Percentiles rank a stretch among this genome's conserved stretches.
Evolutionary conservation across 2,329 filamentous ascomycete genomes (phyloP).

Genomic region (Fusarium chuoi): DNA sequence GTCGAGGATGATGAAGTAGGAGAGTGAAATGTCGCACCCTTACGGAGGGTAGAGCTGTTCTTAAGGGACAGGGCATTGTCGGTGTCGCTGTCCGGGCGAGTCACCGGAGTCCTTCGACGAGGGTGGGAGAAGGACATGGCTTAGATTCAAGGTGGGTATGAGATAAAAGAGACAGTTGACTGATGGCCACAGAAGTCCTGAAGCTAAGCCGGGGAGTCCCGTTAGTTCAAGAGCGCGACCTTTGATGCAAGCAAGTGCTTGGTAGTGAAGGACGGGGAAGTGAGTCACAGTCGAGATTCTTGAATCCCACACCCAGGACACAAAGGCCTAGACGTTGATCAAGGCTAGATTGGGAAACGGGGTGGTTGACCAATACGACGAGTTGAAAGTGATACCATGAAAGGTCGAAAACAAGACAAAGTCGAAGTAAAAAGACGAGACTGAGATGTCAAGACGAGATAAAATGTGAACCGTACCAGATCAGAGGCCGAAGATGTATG

Average conservation of each 20-base stretch:
- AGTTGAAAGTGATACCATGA: constrained; percentile 18
- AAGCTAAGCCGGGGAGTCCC: constrained; percentile 44
- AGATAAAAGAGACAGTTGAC: constrained; percentile 41
- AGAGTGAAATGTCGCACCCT: constrained; percentile 75
- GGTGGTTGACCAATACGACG: constrained; percentile 37
- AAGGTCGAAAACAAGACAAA: constrained; percentile 13
- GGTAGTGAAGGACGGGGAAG: constrained; percentile 39
- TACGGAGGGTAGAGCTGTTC: constrained; percentile 65
- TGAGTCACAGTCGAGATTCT: constrained; percentile 50
- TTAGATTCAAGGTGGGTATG: constrained; percentile 51
- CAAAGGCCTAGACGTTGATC: constrained; percentile 38
- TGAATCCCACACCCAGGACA: constrained; percentile 42
- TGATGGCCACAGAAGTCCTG: constrained; percentile 48
- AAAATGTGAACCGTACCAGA: constrained; percentile 40
- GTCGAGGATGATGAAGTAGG: constrained; percentile 56
- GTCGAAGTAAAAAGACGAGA: constrained; percentile 12
- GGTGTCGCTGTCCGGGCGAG: constrained; percentile 50
- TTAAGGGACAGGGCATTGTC: constrained; percentile 50
- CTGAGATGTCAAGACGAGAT: constrained; percentile 27
- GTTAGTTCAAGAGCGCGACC: constrained; percentile 45
- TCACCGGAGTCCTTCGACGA: constrained; percentile 58
- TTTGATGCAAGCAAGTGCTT: constrained; percentile 41
- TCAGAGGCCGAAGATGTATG: constrained; percentile 29
- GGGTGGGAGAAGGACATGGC: constrained; percentile 62
- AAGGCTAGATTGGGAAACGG: constrained; percentile 30